Evolutionary conservation across 2,329 filamentous ascomycete genomes (phyloP), one percentile per base, ranked within the genome.

Genomic region (Aspergillus fumigatus): DNA sequence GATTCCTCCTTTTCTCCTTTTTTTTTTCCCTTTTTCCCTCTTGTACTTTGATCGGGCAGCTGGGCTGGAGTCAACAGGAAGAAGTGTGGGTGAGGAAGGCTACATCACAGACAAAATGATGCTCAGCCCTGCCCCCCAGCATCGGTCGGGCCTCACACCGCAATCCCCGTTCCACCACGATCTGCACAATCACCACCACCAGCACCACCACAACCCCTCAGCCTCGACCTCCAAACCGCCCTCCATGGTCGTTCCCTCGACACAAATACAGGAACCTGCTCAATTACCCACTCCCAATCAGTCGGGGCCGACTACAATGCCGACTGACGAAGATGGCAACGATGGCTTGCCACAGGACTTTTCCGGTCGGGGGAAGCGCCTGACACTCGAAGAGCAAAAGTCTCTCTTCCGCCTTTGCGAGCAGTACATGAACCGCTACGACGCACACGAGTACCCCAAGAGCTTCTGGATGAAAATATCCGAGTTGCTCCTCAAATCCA

Each of bases 391-490:
- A 26, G 63, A 66, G 52, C 62, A 64, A 43, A 25, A 59, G 27
- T 54, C 54, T 19, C 54, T 66, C 23, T 56, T 66, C 40, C 54
- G 56, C 10, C 29, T 63, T n/a, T 66, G 54, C 56, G 59, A 49
- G 27, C 51, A 26, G 43, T 54, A 56, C 48, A 62, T 62, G 62
- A 35, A n/a, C 3, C 53, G 58, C 19, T 59, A 57, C 45, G 55
- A 64, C 14, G 55, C 57, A 4, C 54, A 56, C 14, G 48, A 51
- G 21, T 52, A 62, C 14, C 54, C 57, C 1, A 68, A 66, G 26
- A 41, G 55, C 17, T 67, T 67, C 40, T 70, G 67, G 67, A 43
- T 62, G 17, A 43, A 48, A 3, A 59, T 69, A 6, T 59, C 67
- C 4, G 38, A 50, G 5, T 26, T 51, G 2, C 56, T 69, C 3